Evolutionary conservation across 495 filamentous ascomycete genomes (phyloP).

Genomic region (Lineolata rhizophorae): DNA sequence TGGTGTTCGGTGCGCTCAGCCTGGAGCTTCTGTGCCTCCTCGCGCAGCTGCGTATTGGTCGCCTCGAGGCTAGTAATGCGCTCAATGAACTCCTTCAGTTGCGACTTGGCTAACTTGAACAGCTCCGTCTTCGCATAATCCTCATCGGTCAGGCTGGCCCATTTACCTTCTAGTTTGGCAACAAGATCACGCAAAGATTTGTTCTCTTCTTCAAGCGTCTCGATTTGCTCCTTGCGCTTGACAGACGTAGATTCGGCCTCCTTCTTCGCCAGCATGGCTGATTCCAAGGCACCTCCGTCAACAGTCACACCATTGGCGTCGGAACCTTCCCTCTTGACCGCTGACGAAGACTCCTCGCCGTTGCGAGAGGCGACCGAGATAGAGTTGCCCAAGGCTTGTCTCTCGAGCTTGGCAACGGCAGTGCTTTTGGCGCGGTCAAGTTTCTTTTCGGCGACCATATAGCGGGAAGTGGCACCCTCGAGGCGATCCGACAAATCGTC

Average conservation of each 20-base stretch:
- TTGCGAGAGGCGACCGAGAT: not conserved
- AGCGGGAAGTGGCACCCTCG: constrained; percentile 66
- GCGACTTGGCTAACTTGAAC: constrained; percentile 74
- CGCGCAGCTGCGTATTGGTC: constrained; percentile 59
- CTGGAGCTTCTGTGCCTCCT: constrained; percentile 66
- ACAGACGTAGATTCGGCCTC: constrained; percentile 49
- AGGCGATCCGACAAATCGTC: constrained; percentile 64
- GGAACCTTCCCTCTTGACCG: constrained; percentile 17
- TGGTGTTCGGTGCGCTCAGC: constrained; percentile 69
- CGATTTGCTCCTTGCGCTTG: constrained; percentile 74
- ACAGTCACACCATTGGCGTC: constrained; percentile 20
- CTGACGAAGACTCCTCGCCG: constrained; percentile 30
- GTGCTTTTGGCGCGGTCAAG: constrained; percentile 70
- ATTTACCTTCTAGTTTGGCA: constrained; percentile 30
- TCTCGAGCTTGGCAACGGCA: constrained; percentile 81
- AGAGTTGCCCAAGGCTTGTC: constrained; percentile 35
- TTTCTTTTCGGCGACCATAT: constrained; percentile 85
- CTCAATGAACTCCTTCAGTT: constrained; percentile 80
- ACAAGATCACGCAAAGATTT: constrained; percentile 57
- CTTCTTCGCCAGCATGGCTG: constrained; percentile 45
- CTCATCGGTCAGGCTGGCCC: constrained; percentile 66
- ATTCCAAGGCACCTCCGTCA: too few relatives aligned
- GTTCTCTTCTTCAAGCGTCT: constrained; percentile 57
- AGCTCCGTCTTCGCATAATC: constrained; percentile 82
- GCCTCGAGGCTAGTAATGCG: constrained; percentile 83